These are phyloP conservation scores for Cordyceps militaris DNA, from an alignment of 2,329 filamentous ascomycete genomes.

Conservation along the genomic window DNA sequence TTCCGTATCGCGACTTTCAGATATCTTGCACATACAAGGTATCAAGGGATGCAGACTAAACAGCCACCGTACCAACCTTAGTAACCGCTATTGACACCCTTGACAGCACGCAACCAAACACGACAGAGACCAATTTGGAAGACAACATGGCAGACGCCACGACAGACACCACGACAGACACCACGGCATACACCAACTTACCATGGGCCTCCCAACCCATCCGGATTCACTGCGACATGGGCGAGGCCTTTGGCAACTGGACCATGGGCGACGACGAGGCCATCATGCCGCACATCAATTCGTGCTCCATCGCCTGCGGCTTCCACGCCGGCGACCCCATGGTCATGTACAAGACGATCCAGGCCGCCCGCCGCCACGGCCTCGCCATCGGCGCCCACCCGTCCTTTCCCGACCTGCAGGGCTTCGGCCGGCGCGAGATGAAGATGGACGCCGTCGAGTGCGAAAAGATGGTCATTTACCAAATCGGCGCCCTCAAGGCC, in stretches of 20 bases:
- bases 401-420: conserved; percentile 10
- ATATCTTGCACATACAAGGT: too few relatives aligned
- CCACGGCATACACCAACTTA: neutral
- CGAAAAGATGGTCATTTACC: conserved; percentile 12
- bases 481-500: conserved; percentile 12
- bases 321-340: conserved; percentile 14
- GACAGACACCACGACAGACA: too few relatives aligned
- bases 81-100: too few relatives aligned
- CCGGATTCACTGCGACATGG: conserved; percentile 9
- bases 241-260: conserved; percentile 6
- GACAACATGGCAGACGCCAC: too few relatives aligned
- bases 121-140: too few relatives aligned
- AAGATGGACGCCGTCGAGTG: conserved; percentile 10
- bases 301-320: conserved; percentile 12
- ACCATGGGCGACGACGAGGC: conserved; percentile 5
- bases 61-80: too few relatives aligned
- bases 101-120: too few relatives aligned
- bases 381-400: conserved; percentile 13
- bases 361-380: conserved; percentile 4
- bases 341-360: conserved; percentile 12
- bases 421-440: conserved; percentile 13
- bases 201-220: neutral
- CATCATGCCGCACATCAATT: conserved; percentile 5
- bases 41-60: too few relatives aligned
- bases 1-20: too few relatives aligned